phyloP scores from a whole-genome alignment of 257 asterid genomes.

The Rhazya stricta region DNA sequence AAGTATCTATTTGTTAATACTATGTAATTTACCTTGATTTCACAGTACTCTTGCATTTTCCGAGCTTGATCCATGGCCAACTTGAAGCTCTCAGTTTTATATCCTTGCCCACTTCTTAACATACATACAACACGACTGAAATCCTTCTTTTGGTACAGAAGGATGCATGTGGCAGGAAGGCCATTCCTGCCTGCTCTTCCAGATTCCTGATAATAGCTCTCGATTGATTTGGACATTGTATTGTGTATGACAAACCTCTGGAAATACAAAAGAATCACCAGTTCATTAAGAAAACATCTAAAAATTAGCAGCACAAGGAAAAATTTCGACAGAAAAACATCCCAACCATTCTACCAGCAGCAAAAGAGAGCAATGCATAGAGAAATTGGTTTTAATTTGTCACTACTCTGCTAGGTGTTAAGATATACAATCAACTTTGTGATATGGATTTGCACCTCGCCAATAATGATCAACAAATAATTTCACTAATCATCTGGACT shows the following conservation, averaged over 20 bases:
- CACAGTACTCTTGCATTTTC: slow-evolving; percentile 86
- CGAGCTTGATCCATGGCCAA: slow-evolving; percentile 87
- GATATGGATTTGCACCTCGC: not conserved
- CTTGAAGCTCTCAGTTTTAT: slow-evolving; percentile 64
- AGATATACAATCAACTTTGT: not conserved
- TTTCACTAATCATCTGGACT: not conserved
- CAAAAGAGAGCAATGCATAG: not conserved
- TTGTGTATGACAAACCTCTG: slow-evolving; percentile 96
- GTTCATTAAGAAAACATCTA: not conserved
- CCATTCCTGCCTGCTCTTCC: slow-evolving; percentile 97
- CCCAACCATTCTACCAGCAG: not conserved
- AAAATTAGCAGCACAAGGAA: not conserved
- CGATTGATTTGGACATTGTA: slow-evolving; percentile 91
- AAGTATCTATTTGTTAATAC: not conserved
- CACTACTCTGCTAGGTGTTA: not conserved
- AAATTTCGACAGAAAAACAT: not conserved
- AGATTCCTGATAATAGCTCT: slow-evolving; percentile 98
- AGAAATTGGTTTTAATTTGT: not conserved
- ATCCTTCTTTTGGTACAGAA: slow-evolving; percentile 87
- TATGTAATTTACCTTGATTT: slow-evolving; percentile 54
- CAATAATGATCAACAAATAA: not conserved
- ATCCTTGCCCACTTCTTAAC: slow-evolving; percentile 76
- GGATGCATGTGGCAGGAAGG: slow-evolving; percentile 60
- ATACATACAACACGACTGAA: slow-evolving; percentile 89
- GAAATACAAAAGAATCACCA: slow-evolving; percentile 8